These are phyloP conservation scores for Sphagnum tenellum DNA, from an alignment of 225 moss, liverwort and hornwort species.

Conservation along the genomic window DNA sequence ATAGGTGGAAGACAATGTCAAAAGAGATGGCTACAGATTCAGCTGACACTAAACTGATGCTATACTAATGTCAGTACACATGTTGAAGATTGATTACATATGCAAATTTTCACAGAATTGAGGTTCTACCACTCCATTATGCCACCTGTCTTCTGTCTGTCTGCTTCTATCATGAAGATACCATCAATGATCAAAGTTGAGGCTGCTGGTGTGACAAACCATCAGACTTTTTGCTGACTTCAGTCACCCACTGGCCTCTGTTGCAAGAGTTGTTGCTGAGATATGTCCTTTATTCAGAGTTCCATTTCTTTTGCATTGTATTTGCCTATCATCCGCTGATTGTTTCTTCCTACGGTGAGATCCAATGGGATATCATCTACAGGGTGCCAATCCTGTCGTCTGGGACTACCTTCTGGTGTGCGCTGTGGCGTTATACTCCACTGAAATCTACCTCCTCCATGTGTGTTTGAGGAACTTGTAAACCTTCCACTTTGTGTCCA, in stretches of 20 bases:
- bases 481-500: constrained; percentile 70
- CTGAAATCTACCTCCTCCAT: constrained; percentile 44
- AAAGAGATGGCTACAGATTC: no score
- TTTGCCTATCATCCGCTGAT: constrained; percentile 39
- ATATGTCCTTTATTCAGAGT: constrained; percentile 59
- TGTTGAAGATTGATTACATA: no score
- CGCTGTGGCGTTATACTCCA: constrained; percentile 73
- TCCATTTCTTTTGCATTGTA: constrained; percentile 43
- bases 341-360: constrained; percentile 63
- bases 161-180: no score
- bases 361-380: constrained; percentile 69
- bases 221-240: constrained; percentile 43
- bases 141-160: no score
- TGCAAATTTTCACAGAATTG: no score
- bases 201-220: constrained; percentile 79
- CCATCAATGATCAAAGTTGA: constrained; percentile 66
- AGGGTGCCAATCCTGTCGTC: constrained; percentile 34
- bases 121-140: no score
- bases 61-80: no score
- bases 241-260: constrained; percentile 42
- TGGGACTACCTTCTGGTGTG: constrained; percentile 80
- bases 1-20: no score
- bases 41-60: no score
- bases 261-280: constrained; percentile 39
- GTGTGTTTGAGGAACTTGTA: constrained; percentile 45